phyloP scores from a whole-genome alignment of 352 stramenopile species.

The Phytophthora constricta region DNA sequence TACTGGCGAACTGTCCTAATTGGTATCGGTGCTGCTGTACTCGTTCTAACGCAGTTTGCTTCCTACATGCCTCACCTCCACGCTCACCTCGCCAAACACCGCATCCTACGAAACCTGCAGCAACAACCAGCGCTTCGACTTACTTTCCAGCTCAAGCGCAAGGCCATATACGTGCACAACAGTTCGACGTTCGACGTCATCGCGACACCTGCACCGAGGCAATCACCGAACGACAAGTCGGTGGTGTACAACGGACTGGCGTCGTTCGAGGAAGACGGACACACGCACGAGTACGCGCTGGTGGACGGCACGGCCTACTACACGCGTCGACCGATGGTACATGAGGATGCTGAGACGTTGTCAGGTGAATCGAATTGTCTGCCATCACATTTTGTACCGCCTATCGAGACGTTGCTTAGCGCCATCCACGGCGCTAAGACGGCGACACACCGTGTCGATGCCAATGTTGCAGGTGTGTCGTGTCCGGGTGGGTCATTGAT shows the following conservation, averaged over 20 bases:
- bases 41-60: slow-evolving; percentile 27
- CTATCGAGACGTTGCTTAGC: slow-evolving; percentile 37
- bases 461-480: slow-evolving; percentile 7
- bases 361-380: slow-evolving; percentile 29
- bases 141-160: slow-evolving; percentile 48
- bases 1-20: slow-evolving; percentile 21
- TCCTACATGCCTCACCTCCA: slow-evolving; percentile 45
- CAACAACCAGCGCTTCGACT: slow-evolving; percentile 43
- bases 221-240: slow-evolving; percentile 7
- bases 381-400: slow-evolving; percentile 32
- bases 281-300: slow-evolving; percentile 42
- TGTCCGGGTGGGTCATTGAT: slow-evolving; percentile 30
- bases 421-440: slow-evolving; percentile 34
- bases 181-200: slow-evolving; percentile 45
- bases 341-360: background rate
- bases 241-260: slow-evolving; percentile 48
- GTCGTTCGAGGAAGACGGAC: slow-evolving; percentile 34
- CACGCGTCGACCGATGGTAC: slow-evolving; percentile 3
- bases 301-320: slow-evolving; percentile 50
- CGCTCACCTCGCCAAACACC: slow-evolving; percentile 49
- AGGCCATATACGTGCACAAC: slow-evolving; percentile 46
- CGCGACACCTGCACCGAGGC: slow-evolving; percentile 34
- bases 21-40: slow-evolving; percentile 12
- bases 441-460: background rate
- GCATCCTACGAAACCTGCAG: slow-evolving; percentile 47